Conservation (phyloP, 1,284 basidiomycete genomes). For the Sporisorium reilianum region DNA sequence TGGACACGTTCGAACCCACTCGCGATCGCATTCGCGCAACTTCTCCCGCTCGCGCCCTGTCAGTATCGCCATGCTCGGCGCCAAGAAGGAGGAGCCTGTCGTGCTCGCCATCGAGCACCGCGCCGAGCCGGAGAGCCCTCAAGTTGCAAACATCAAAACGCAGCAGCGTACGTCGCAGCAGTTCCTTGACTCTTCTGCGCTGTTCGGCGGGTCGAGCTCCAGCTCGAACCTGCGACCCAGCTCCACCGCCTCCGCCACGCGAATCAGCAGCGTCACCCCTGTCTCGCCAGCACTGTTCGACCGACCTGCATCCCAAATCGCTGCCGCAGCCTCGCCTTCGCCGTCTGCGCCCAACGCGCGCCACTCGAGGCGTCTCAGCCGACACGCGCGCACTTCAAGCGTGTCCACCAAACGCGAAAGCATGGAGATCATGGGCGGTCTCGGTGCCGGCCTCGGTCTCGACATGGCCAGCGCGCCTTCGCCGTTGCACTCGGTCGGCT, state of each 20-base stretch:
- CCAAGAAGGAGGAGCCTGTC: slow-evolving; percentile 41
- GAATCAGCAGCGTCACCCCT: slow-evolving; percentile 16
- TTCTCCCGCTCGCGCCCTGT: slow-evolving; percentile 31
- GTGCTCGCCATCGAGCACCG: slow-evolving; percentile 49
- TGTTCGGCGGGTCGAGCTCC: slow-evolving; percentile 21
- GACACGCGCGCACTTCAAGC: slow-evolving; percentile 57
- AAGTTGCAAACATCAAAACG: neutral
- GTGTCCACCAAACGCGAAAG: slow-evolving; percentile 61
- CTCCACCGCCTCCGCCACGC: slow-evolving; percentile 14
- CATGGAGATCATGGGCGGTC: slow-evolving; percentile 65
- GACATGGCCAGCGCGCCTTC: slow-evolving; percentile 24
- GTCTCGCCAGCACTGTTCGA: slow-evolving; percentile 27
- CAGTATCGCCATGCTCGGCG: slow-evolving; percentile 49
- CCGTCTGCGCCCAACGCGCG: slow-evolving; percentile 17
- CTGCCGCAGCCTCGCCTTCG: slow-evolving; percentile 12
- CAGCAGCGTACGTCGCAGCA: slow-evolving; percentile 35
- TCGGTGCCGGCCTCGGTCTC: slow-evolving; percentile 51
- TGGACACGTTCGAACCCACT: slow-evolving; percentile 33
- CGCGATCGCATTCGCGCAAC: slow-evolving; percentile 38
- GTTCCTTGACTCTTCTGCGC: slow-evolving; percentile 37
- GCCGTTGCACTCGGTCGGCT: slow-evolving; percentile 20
- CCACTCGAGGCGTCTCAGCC: slow-evolving; percentile 48
- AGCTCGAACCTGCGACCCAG: slow-evolving; percentile 8
- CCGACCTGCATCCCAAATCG: slow-evolving; percentile 12
- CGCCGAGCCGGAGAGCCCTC: slow-evolving; percentile 12